Percentiles rank a stretch among this genome's conserved stretches.
Conservation (phyloP, 78 protist species). For the Speleostelium caveatum region DNA sequence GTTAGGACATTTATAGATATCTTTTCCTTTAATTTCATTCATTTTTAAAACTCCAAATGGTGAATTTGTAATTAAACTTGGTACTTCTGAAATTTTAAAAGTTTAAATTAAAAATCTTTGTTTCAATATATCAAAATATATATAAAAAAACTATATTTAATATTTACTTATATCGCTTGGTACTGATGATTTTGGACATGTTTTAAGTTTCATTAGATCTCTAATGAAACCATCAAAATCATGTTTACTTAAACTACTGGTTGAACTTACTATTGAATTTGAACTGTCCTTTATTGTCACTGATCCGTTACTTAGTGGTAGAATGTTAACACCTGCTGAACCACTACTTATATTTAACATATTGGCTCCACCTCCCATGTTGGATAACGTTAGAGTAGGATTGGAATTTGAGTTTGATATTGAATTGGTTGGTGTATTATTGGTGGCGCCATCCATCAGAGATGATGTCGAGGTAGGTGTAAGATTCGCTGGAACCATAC, state of each 20-base stretch:
- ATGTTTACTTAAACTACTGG: constrained; percentile 1
- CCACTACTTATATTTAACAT: neutral
- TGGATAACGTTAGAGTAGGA: neutral
- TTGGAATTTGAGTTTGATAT: constrained; percentile 3
- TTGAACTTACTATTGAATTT: neutral
- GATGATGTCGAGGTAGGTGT: constrained; percentile 31
- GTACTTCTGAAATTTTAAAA: constrained; percentile 5
- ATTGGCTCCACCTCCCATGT: neutral
- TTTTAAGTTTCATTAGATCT: constrained; percentile 42
- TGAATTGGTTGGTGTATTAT: constrained; percentile 5
- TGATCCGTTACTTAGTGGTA: neutral
- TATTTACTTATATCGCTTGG: neutral
- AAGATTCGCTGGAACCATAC: no score
- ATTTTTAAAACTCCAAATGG: constrained; percentile 60
- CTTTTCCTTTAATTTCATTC: constrained; percentile 33
- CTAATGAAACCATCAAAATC: constrained; percentile 43
- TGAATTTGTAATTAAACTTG: constrained; percentile 43
- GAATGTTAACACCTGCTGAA: no score
- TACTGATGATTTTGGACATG: constrained; percentile 14
- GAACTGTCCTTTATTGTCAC: constrained; percentile 15
- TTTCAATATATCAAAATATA: no score
- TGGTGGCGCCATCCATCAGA: constrained; percentile 29
- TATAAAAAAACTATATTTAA: neutral
- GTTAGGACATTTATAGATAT: constrained; percentile 57
- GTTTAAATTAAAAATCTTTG: neutral